Evolutionary conservation across 164 flowering plant species (phyloP).

Genomic region (Houttuynia cordata): DNA sequence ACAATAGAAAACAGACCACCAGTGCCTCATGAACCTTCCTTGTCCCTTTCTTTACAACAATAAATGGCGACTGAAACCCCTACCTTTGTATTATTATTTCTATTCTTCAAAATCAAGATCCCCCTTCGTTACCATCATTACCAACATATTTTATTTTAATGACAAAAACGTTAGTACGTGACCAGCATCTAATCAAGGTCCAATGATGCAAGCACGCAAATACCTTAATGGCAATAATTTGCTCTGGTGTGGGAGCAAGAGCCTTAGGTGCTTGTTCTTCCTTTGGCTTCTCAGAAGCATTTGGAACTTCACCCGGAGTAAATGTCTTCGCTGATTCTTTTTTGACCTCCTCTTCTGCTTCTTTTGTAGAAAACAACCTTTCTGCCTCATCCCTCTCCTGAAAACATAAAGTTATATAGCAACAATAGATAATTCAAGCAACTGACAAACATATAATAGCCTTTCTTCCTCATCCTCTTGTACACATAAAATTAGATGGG

Average conservation of each 20-base stretch:
- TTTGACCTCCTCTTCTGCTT: constrained; percentile 72
- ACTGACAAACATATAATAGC: background rate
- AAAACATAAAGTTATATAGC: background rate
- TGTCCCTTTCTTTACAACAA: no score
- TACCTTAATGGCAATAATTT: constrained; percentile 95
- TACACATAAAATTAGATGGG: no score
- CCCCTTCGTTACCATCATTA: no score
- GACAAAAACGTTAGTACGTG: background rate
- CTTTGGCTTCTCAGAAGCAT: constrained; percentile 34
- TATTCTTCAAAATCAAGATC: no score
- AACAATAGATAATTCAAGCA: constrained; percentile 2
- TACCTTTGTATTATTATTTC: no score
- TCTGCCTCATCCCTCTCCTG: constrained; percentile 84
- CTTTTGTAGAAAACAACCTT: constrained; percentile 57
- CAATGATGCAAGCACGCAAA: background rate
- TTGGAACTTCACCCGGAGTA: constrained; percentile 45
- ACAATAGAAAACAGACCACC: no score
- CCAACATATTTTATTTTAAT: no score
- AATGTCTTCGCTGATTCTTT: constrained; percentile 44
- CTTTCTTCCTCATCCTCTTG: no score
- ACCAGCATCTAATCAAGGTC: background rate
- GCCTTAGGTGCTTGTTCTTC: constrained; percentile 47
- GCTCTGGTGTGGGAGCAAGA: constrained; percentile 88
- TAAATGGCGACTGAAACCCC: no score
- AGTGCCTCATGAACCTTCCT: no score